Base-by-base conservation (phyloP, 164 flowering plant genomes). In the Chloranthus sessilifolius region DNA sequence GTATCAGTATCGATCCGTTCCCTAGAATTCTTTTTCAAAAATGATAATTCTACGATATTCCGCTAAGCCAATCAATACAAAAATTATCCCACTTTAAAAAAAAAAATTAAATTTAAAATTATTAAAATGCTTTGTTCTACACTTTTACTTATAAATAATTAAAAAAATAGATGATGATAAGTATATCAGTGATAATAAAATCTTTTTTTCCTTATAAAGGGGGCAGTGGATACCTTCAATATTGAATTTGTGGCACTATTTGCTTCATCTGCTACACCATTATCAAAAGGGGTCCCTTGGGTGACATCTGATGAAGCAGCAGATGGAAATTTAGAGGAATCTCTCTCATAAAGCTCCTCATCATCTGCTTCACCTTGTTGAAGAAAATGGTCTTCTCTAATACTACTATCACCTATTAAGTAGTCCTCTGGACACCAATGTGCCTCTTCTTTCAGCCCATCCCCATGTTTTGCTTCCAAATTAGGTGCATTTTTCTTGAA, bases 401-500 rank as follows among this genome's bases (percentile, higher is more conserved):
- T 15, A 35, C 7, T 2, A 38, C 20, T 17, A 3, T 14, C 24
- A 7, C 15, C 29, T n/a, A n/a, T 39, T 30, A 23, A 24, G 16
- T 28, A 25, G 21, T 40, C 26, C 9, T 50, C 40, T 19, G 24
- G 27, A 3, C 7, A 27, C 53, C 50, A 28, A 27, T 15, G 9
- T 15, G 36, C 27, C 29, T 47, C 50, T 2, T 29, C 23, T 7
- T 4, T 33, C 4, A 22, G 5, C 7, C 9, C 6, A 7, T 7
- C 27, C 19, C 21, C 35, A 1, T 15, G 38, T 19, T 17, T 19
- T 4, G 17, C 46, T 20, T 21, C 57, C 23, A 20, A 20, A 21
- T 41, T 52, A 11, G 29, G 33, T 34, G 44, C 37, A 42, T 21
- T 49, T 64, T 67, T 67, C 53, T 62, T 65, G 53, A 58, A 58